phyloP scores from a whole-genome alignment of 345 rosid species.

The Psidium friedrichsthalianum region DNA sequence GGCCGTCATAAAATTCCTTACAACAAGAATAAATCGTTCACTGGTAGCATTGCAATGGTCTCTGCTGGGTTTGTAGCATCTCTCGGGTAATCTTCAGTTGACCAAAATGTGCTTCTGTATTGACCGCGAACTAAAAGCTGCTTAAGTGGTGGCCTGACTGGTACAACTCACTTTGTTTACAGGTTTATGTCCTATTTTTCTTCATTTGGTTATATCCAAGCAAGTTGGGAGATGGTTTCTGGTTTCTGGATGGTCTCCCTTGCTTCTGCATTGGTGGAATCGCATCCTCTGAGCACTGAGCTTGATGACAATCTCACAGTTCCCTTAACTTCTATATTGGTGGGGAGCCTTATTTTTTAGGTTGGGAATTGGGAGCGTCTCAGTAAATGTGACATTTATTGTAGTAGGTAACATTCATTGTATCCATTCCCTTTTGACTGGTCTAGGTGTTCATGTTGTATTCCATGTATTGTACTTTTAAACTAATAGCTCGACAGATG shows the following conservation, averaged over 20 bases:
- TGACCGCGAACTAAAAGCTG: background rate
- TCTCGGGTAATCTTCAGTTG: slow-evolving; percentile 27
- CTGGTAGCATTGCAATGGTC: slow-evolving; percentile 85
- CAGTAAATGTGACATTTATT: background rate
- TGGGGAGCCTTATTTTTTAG: slow-evolving; percentile 51
- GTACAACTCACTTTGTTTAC: background rate
- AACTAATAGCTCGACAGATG: background rate
- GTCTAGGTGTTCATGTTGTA: background rate
- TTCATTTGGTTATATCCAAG: slow-evolving; percentile 47
- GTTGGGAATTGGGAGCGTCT: background rate
- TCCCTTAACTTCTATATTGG: slow-evolving; percentile 48
- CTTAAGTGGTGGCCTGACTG: background rate
- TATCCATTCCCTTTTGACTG: background rate
- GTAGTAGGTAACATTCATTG: background rate
- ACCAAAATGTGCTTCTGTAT: background rate
- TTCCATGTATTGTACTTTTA: background rate
- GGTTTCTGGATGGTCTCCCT: slow-evolving; percentile 61
- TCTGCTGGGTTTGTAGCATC: slow-evolving; percentile 64
- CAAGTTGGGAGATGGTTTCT: slow-evolving; percentile 36
- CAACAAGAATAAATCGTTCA: slow-evolving; percentile 69
- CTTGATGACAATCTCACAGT: slow-evolving; percentile 92
- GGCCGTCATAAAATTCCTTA: slow-evolving; percentile 66
- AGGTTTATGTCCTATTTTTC: slow-evolving; percentile 75
- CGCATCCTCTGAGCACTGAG: slow-evolving; percentile 67
- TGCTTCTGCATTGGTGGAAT: slow-evolving; percentile 72